Conservation (phyloP, 2,329 filamentous ascomycete genomes). For the Sporothrix dimorphospora region DNA sequence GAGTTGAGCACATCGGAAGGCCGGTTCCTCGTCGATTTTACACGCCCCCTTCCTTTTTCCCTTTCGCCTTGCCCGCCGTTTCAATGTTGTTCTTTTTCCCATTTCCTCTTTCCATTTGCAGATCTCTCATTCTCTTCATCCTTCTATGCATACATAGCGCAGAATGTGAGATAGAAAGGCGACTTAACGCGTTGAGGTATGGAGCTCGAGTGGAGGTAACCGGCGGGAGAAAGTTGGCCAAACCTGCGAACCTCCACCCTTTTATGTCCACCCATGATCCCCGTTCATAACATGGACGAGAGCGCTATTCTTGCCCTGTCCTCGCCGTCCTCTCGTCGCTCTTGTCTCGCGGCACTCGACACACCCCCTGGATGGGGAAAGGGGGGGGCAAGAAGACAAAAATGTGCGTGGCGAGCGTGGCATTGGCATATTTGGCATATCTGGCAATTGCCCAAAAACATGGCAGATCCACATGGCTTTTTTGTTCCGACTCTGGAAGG, state of each 20-base stretch:
- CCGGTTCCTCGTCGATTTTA: not conserved
- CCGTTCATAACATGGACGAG: not conserved
- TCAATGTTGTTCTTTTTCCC: not conserved
- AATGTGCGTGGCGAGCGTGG: not conserved
- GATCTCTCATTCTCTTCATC: constrained; percentile 11
- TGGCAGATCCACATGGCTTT: constrained; percentile 9
- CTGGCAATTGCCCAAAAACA: not conserved
- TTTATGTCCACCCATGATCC: constrained; percentile 11
- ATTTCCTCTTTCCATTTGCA: not conserved
- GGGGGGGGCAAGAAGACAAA: not conserved
- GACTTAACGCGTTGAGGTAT: too few species aligned
- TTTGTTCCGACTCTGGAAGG: not conserved
- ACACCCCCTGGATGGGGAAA: not conserved
- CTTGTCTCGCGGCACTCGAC: constrained; percentile 18
- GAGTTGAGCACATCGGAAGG: not conserved
- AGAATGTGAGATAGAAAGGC: not conserved
- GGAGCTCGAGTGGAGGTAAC: not conserved
- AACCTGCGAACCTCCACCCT: not conserved
- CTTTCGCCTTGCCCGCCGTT: not conserved
- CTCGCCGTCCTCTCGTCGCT: not conserved
- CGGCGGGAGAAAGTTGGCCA: not conserved
- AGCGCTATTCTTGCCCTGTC: not conserved
- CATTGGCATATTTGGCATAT: not conserved
- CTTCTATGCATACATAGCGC: constrained; percentile 20
- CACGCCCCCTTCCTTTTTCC: not conserved